Conservation (phyloP, 768 basidiomycete genomes). For the Punctularia strigosozonata region DNA sequence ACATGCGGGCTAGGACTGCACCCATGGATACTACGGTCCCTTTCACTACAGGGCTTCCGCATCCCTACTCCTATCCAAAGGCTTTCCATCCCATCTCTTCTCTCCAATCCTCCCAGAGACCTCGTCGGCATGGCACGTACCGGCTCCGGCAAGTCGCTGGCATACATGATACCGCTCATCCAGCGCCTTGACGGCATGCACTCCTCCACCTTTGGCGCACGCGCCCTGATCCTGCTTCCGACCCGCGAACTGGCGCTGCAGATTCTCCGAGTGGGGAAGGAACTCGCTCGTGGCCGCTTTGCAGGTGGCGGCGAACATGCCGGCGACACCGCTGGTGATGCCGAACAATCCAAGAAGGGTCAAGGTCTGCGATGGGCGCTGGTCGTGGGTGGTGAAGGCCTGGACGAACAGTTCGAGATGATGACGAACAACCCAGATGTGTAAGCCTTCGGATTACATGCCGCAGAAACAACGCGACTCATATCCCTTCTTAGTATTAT, state of each 20-base stretch:
- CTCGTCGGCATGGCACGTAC: conserved; percentile 98
- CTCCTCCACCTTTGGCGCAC: conserved; percentile 66
- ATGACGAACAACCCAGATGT: conserved; percentile 91
- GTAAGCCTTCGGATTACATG: conserved; percentile 36
- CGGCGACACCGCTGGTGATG: conserved; percentile 46
- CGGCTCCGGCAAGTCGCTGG: conserved; percentile 94
- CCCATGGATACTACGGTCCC: conserved; percentile 70
- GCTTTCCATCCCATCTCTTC: conserved; percentile 73
- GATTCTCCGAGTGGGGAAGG: conserved; percentile 89
- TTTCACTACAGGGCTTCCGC: conserved; percentile 88
- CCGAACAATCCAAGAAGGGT: conserved; percentile 42
- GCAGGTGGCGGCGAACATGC: conserved; percentile 52
- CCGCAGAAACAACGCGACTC: background rate
- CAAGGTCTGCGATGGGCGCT: conserved; percentile 80
- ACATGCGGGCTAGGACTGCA: conserved; percentile 48
- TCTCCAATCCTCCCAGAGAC: conserved; percentile 78
- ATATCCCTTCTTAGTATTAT: conserved; percentile 53
- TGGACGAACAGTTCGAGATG: conserved; percentile 96
- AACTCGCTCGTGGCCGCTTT: conserved; percentile 77
- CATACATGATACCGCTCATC: conserved; percentile 87
- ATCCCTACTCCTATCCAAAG: conserved; percentile 96
- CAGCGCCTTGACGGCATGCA: conserved; percentile 79
- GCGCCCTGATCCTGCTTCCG: conserved; percentile 83
- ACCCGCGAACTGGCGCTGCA: conserved; percentile 92
- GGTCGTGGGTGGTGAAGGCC: conserved; percentile 87